Percentiles rank a stretch among this genome's conserved stretches.
Evolutionary conservation across 768 basidiomycete species (phyloP).

Genomic region (Phylloporus arenicola): DNA sequence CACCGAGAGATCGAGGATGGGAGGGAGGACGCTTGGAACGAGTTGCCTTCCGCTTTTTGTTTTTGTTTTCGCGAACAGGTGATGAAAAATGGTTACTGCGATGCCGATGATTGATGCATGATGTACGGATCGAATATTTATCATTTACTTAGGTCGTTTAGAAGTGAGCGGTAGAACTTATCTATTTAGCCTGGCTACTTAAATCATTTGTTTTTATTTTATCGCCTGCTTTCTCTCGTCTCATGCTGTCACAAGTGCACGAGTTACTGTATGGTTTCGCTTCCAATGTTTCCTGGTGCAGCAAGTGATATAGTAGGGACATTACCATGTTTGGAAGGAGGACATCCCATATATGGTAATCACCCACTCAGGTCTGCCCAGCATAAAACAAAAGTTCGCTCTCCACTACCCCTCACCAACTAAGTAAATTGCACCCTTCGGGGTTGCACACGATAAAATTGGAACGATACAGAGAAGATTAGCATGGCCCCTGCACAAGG

Average conservation of each 20-base stretch:
- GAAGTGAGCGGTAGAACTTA: neutral
- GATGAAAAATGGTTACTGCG: neutral
- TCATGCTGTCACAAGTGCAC: neutral
- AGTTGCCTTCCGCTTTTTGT: constrained; percentile 17
- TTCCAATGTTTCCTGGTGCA: neutral
- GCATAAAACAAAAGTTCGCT: constrained; percentile 18
- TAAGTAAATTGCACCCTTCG: constrained; percentile 62
- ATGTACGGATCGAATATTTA: neutral
- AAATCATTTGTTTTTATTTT: neutral
- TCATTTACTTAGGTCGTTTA: neutral
- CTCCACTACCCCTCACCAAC: fast-evolving
- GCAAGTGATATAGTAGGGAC: neutral
- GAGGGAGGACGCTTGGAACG: constrained; percentile 22
- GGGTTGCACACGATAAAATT: constrained; percentile 97
- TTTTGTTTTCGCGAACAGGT: constrained; percentile 12
- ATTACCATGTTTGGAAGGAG: neutral
- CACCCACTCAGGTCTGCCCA: neutral
- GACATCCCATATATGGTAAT: constrained; percentile 5
- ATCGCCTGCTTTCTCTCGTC: neutral
- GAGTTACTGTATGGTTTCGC: neutral
- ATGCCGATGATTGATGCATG: constrained; percentile 4
- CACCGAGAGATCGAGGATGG: constrained; percentile 24
- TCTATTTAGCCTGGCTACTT: neutral
- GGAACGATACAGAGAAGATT: constrained; percentile 99
- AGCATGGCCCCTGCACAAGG: constrained; percentile 99